Conservation (phyloP, 2,329 filamentous ascomycete species). For the Rutstroemia sp. region DNA sequence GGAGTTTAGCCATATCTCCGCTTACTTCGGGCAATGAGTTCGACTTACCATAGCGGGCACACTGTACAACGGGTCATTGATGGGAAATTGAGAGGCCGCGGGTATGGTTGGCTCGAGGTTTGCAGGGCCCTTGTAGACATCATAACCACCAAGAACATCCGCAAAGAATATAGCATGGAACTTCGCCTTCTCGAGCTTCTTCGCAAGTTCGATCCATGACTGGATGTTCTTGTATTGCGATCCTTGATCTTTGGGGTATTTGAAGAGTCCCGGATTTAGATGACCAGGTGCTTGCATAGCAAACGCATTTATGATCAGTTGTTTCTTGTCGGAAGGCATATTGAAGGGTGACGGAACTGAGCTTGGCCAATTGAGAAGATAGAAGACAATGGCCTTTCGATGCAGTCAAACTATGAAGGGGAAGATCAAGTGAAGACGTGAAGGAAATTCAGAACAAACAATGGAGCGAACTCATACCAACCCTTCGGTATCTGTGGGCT, state of each 20-base stretch:
- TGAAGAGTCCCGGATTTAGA: conserved; percentile 52
- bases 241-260: conserved; percentile 57
- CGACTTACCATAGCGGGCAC: conserved; percentile 56
- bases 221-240: conserved; percentile 52
- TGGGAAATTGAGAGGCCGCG: conserved; percentile 61
- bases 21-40: too few relatives aligned
- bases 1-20: not conserved
- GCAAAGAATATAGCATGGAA: conserved; percentile 63
- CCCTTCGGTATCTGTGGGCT: too few relatives aligned
- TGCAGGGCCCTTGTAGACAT: conserved; percentile 57
- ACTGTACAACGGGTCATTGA: conserved; percentile 60
- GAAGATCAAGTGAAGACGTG: too few relatives aligned
- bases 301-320: conserved; percentile 43
- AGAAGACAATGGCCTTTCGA: not conserved
- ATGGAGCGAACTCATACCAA: not conserved
- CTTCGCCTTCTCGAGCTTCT: conserved; percentile 52
- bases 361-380: not conserved
- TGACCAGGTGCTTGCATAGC: conserved; percentile 43
- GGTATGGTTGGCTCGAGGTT: conserved; percentile 53
- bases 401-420: too few relatives aligned
- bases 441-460: not conserved
- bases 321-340: conserved; percentile 31
- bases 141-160: conserved; percentile 60
- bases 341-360: conserved; percentile 1
- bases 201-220: conserved; percentile 54